These are phyloP conservation scores for Botryotinia calthae DNA, from an alignment of 2,329 filamentous ascomycete genomes.

Conservation along the genomic window DNA sequence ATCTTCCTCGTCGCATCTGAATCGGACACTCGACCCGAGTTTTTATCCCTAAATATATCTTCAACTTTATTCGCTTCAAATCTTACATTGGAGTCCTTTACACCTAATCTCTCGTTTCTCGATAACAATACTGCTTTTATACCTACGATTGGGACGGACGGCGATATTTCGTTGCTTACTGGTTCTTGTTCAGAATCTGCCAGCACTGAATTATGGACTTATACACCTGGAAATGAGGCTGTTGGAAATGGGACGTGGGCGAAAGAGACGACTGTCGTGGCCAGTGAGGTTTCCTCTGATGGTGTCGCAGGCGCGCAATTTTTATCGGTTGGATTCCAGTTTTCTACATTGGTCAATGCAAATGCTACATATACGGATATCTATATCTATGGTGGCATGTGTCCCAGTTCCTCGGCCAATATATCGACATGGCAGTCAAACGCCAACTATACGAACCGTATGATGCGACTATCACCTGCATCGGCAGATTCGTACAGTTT, in stretches of 20 bases:
- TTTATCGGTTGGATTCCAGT: slow-evolving; percentile 47
- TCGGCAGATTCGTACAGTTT: slow-evolving; percentile 43
- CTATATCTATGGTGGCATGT: slow-evolving; percentile 81
- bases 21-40: slow-evolving; percentile 40
- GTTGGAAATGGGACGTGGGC: slow-evolving; percentile 55
- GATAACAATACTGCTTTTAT: slow-evolving; percentile 58
- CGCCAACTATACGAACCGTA: slow-evolving; percentile 76
- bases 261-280: slow-evolving; percentile 42
- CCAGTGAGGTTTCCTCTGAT: slow-evolving; percentile 38
- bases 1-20: slow-evolving; percentile 55
- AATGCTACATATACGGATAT: slow-evolving; percentile 37
- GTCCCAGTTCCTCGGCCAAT: slow-evolving; percentile 53
- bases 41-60: slow-evolving; percentile 67
- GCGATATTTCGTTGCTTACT: slow-evolving; percentile 69
- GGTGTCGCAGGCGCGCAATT: slow-evolving; percentile 51
- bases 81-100: slow-evolving; percentile 49
- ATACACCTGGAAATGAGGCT: slow-evolving; percentile 47
- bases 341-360: slow-evolving; percentile 34
- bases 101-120: slow-evolving; percentile 63
- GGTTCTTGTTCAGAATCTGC: slow-evolving; percentile 64
- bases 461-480: slow-evolving; percentile 62
- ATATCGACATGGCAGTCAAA: slow-evolving; percentile 58
- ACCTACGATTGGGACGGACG: slow-evolving; percentile 63
- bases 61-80: slow-evolving; percentile 50
- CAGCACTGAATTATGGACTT: slow-evolving; percentile 65